Percentiles rank a stretch among this genome's conserved stretches.
These are phyloP conservation scores for Plasmodium vivax DNA, from an alignment of 169 alveolate genomes.

Conservation along the genomic window DNA sequence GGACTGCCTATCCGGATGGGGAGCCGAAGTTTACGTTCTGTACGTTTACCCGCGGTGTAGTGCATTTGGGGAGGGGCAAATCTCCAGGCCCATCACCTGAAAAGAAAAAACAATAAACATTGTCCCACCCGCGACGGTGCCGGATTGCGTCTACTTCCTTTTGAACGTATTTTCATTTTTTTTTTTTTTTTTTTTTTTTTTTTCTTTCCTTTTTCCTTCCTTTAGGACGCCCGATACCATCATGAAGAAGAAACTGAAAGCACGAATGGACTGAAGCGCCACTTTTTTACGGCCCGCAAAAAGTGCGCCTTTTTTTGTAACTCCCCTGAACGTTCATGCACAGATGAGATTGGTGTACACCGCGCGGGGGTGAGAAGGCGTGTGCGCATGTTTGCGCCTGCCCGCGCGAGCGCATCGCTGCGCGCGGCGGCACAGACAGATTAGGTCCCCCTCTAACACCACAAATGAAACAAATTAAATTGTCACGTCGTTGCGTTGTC, in stretches of 20 bases:
- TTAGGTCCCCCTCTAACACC: not conserved
- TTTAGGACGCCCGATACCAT: conserved; percentile 88
- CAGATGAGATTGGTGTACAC: not conserved
- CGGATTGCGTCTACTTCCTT: not conserved
- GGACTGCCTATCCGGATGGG: conserved; percentile 98
- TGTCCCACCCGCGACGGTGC: not conserved
- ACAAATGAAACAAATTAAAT: not conserved
- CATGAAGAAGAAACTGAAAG: conserved; percentile 86
- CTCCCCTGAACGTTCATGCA: not conserved
- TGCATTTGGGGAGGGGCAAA: not conserved
- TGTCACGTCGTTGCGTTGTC: no score
- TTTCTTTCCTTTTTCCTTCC: not conserved
- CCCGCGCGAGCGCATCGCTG: not conserved
- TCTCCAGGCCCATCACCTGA: not conserved
- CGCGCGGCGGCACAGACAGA: not conserved
- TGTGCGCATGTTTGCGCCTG: not conserved
- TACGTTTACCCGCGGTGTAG: conserved; percentile 20
- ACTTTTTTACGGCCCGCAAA: not conserved
- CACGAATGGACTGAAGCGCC: conserved; percentile 89
- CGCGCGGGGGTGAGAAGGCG: not conserved
- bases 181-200: not conserved
- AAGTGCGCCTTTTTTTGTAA: not conserved
- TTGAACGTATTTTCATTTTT: not conserved
- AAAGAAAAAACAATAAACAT: no score
- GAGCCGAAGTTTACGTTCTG: conserved; percentile 93